Conservation (phyloP, 2,329 filamentous ascomycete species). For the Fusarium sp. region DNA sequence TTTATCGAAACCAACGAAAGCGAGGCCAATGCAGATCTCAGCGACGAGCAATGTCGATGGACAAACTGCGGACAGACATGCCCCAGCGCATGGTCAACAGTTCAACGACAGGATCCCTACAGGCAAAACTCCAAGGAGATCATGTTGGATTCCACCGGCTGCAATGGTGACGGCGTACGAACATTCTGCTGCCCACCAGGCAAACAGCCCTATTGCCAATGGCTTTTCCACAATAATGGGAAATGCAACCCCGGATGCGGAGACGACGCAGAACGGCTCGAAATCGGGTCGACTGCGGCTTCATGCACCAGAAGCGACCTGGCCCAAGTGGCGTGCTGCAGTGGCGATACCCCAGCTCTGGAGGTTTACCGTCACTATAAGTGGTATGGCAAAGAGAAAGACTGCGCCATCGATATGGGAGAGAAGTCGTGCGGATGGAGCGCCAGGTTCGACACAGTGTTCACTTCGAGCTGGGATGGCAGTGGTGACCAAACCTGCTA, state of each 20-base stretch:
- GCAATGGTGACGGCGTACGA: neutral
- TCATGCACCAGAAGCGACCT: neutral
- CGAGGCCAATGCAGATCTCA: constrained; percentile 1
- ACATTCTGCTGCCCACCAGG: constrained; percentile 18
- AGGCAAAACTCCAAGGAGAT: neutral
- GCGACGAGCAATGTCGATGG: constrained; percentile 6
- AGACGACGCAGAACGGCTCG: neutral
- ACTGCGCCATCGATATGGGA: neutral
- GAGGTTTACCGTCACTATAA: constrained; percentile 11
- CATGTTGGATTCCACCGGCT: constrained; percentile 15
- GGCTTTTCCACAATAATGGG: constrained; percentile 14
- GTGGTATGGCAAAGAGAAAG: neutral
- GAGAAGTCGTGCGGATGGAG: neutral
- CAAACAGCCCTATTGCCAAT: constrained; percentile 10
- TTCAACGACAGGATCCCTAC: neutral
- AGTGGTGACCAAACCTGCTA: neutral
- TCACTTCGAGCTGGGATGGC: neutral
- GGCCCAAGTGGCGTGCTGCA: neutral
- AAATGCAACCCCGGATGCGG: constrained; percentile 8
- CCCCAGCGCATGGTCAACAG: neutral
- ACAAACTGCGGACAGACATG: constrained; percentile 10
- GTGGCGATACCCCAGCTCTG: neutral
- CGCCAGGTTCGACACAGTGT: neutral
- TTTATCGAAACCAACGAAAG: neutral
- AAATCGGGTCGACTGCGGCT: neutral